A percentile compares a stretch with the other conserved stretches of the same genome.
phyloP scores from a whole-genome alignment of 768 basidiomycete genomes.

The Sporobolomyces pararoseus region DNA sequence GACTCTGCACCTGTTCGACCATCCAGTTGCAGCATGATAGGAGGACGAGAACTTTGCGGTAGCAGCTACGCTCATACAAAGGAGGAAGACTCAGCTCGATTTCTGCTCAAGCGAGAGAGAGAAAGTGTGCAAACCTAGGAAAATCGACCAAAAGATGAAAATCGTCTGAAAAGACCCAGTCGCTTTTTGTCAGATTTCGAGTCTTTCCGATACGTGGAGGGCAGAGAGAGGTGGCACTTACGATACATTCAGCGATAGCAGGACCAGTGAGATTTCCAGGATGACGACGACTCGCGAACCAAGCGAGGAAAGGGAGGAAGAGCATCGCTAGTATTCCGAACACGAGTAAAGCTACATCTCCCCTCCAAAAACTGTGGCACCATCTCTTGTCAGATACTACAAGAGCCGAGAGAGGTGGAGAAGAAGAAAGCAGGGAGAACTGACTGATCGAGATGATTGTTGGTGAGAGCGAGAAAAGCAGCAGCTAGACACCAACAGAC shows the following conservation, averaged over 20 bases:
- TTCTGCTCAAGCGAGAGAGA: neutral
- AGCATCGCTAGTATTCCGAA: conserved; percentile 12
- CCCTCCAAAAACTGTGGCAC: neutral
- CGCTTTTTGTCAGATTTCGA: neutral
- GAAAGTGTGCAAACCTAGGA: neutral
- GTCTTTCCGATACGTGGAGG: neutral
- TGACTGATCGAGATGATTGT: neutral
- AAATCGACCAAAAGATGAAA: conserved; percentile 6
- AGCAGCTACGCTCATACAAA: neutral
- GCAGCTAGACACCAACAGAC: conserved; percentile 9
- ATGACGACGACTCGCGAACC: neutral
- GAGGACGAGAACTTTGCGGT: conserved; percentile 9
- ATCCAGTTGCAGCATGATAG: neutral
- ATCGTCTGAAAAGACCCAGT: neutral
- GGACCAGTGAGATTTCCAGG: neutral
- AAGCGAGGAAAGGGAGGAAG: neutral
- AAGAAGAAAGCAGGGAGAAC: neutral
- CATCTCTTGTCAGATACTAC: neutral
- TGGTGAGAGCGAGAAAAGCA: conserved; percentile 16
- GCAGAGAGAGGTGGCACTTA: neutral
- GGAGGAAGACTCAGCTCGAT: neutral
- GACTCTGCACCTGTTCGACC: neutral
- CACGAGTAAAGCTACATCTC: conserved; percentile 8
- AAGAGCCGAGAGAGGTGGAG: neutral
- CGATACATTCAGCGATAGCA: neutral